Percentiles rank a stretch among this genome's conserved stretches.
Evolutionary conservation across 306 rosid species (phyloP).

Genomic region (Glycine tomentella): DNA sequence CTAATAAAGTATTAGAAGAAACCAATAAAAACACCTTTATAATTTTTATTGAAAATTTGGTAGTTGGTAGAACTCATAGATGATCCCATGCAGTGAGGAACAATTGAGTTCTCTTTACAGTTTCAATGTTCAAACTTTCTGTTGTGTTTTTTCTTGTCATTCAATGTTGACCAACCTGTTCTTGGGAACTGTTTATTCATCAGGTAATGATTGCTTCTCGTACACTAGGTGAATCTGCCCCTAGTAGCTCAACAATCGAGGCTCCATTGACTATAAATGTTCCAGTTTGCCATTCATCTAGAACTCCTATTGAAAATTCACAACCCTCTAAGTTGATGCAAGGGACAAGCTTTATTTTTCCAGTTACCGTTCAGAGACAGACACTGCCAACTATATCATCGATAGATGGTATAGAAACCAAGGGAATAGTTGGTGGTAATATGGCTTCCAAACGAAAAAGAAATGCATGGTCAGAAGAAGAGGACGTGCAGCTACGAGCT

Average conservation of each 20-base stretch:
- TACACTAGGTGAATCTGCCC: slow-evolving; percentile 64
- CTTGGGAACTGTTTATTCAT: slow-evolving; percentile 40
- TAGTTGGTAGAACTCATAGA: no score
- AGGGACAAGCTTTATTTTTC: slow-evolving; percentile 66
- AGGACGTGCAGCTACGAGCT: slow-evolving; percentile 78
- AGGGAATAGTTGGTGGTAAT: slow-evolving; percentile 53
- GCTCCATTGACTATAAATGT: slow-evolving; percentile 76
- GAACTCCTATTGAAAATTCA: slow-evolving; percentile 49
- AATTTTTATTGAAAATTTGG: no score
- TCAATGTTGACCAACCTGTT: slow-evolving; percentile 19
- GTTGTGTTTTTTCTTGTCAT: slow-evolving; percentile 30
- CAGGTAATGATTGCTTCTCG: slow-evolving; percentile 83
- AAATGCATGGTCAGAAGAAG: slow-evolving; percentile 91
- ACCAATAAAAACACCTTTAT: not conserved
- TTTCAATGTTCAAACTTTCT: slow-evolving; percentile 23
- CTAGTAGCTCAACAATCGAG: slow-evolving; percentile 75
- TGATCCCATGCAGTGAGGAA: not conserved
- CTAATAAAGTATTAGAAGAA: slow-evolving; percentile 23
- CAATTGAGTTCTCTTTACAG: slow-evolving; percentile 11
- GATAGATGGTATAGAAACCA: slow-evolving; percentile 64
- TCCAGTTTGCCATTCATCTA: slow-evolving; percentile 64
- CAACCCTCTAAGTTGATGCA: slow-evolving; percentile 58
- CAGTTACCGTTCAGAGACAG: slow-evolving; percentile 81
- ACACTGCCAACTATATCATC: slow-evolving; percentile 60
- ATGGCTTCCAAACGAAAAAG: slow-evolving; percentile 67